phyloP scores from a whole-genome alignment of 495 filamentous ascomycete genomes.

The Niebla homalea region DNA sequence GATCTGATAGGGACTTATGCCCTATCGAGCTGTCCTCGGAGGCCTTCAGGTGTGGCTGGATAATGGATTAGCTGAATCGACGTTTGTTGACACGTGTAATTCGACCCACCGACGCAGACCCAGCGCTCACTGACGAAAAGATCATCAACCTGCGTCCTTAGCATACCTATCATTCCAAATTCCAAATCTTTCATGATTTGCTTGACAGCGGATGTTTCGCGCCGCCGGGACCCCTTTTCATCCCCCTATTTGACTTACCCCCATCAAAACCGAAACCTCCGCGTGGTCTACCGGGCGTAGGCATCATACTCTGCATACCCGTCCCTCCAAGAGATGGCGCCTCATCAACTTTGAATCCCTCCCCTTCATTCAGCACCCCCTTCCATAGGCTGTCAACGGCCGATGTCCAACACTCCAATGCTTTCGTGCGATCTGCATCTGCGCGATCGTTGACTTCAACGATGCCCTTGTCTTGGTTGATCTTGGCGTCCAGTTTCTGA shows the following conservation, averaged over 20 bases:
- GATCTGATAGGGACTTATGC: too few species aligned
- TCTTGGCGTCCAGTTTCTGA: slow-evolving; percentile 69
- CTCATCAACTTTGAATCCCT: slow-evolving; percentile 47
- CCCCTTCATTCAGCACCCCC: slow-evolving; percentile 55
- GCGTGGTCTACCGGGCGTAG: slow-evolving; percentile 2
- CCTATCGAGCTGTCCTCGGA: too few species aligned
- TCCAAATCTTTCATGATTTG: too few species aligned
- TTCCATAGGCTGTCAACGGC: slow-evolving; percentile 53
- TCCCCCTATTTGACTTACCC: slow-evolving; percentile 2
- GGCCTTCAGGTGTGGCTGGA: too few species aligned
- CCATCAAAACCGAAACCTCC: slow-evolving; percentile 1
- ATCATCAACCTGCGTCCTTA: neutral
- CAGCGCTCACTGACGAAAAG: neutral
- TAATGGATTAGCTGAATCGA: too few species aligned
- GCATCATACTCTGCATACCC: slow-evolving; percentile 4
- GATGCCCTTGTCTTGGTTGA: slow-evolving; percentile 75
- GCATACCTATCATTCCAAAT: neutral
- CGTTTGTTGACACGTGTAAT: too few species aligned
- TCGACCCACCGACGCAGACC: neutral
- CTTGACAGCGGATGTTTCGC: neutral
- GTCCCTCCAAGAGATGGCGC: slow-evolving; percentile 11
- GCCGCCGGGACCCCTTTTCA: slow-evolving; percentile 6
- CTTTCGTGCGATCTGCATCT: slow-evolving; percentile 60
- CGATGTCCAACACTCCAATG: slow-evolving; percentile 59
- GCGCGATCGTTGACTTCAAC: slow-evolving; percentile 64